Conservation (phyloP, 441 rosid genomes). For the Adansonia rubrostipa region DNA sequence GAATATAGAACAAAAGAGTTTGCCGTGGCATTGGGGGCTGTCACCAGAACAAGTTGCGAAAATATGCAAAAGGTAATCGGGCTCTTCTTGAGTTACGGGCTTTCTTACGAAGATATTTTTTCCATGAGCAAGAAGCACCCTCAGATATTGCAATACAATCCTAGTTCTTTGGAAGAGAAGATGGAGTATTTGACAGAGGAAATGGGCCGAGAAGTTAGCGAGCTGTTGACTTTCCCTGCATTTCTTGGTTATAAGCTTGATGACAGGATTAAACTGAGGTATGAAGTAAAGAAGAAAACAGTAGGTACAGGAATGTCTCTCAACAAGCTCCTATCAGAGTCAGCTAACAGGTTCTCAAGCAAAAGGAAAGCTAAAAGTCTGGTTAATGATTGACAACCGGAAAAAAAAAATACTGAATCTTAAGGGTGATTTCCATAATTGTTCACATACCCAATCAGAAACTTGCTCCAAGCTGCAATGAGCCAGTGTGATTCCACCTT, state of each 20-base stretch:
- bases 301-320: conserved; percentile 71
- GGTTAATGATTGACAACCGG: conserved; percentile 36
- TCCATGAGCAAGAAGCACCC: conserved; percentile 84
- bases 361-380: conserved; percentile 36
- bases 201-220: conserved; percentile 75
- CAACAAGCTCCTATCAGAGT: conserved; percentile 69
- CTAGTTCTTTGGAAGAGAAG: conserved; percentile 59
- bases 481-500: conserved; percentile 10
- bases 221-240: conserved; percentile 73
- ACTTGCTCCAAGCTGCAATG: not conserved
- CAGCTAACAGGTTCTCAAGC: conserved; percentile 54
- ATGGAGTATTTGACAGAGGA: conserved; percentile 69
- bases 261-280: conserved; percentile 73
- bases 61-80: conserved; percentile 76
- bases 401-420: not conserved
- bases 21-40: conserved; percentile 68
- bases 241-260: conserved; percentile 80
- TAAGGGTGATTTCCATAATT: not conserved
- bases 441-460: not conserved
- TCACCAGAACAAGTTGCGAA: conserved; percentile 73
- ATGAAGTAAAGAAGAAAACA: conserved; percentile 60
- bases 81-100: conserved; percentile 62
- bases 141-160: conserved; percentile 69
- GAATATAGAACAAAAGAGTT: conserved; percentile 62
- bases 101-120: conserved; percentile 56